Evolutionary conservation across 768 basidiomycete genomes (phyloP), one percentile per base, ranked within the genome.

Genomic region (Mycena maculata): DNA sequence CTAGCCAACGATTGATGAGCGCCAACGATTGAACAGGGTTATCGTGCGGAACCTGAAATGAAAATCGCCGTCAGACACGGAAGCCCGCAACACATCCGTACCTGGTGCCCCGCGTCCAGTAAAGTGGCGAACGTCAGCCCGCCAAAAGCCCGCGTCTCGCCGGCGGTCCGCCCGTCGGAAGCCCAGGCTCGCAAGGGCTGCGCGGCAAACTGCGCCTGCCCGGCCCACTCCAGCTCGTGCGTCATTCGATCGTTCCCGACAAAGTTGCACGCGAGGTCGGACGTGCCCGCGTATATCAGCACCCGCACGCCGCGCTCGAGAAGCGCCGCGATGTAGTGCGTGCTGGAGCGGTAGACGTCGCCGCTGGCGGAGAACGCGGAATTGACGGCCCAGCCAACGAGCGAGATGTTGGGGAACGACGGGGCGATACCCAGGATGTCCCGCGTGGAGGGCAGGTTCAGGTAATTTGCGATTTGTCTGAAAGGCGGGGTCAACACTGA

Each of bases 161-260:
- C 80, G 0, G 80, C 87, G 0, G 75, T 75, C 54, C 79, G 63
- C 1, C 82, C 84, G 41, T 84, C 77, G 11, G 87, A 74, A 2
- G 72, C 63, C 89, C 90, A 90, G n/a, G 84, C 81, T 27, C 79
- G 75, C 72, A 85, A 75, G 9, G 79, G 75, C 27, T 82, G 76
- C n/a, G 67, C 71, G 1, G 72, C 74, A 73, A 86, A 90, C 3
- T 71, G 80, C 36, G 78, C 75, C 63, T 82, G 75, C 4, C 87
- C 88, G n/a, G 80, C 79, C 90, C 89, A 91, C 31, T 88, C 81
- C 39, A 90, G 74, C 4, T 72, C 78, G 23, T 83, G 78, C 23
- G 86, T 80, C 86, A 87, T 87, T 9, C 78, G 78, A 69, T 87
- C 83, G 72, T 88, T 89, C 0, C 85, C 87, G 45, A 88, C 77